Conservation (phyloP, 2,329 filamentous ascomycete genomes). For the Colletotrichum musicola region DNA sequence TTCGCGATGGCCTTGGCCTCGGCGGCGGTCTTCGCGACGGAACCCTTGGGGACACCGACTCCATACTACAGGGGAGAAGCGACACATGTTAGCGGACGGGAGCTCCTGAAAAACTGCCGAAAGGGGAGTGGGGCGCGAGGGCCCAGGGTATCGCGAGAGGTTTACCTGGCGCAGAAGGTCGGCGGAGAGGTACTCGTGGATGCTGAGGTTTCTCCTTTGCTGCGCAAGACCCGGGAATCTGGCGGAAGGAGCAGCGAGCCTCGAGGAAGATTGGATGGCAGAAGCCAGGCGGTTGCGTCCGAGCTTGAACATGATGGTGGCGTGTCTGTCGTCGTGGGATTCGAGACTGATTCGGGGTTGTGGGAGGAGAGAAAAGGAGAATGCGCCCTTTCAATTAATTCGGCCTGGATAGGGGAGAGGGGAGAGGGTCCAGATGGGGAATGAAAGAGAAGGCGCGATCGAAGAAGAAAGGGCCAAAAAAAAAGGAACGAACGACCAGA, state of each 20-base stretch:
- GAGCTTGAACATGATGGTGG: constrained; percentile 83
- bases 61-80: constrained; percentile 76
- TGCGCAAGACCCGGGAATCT: constrained; percentile 74
- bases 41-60: constrained; percentile 90
- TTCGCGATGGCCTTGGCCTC: constrained; percentile 95
- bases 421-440: constrained; percentile 21
- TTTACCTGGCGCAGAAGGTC: constrained; percentile 83
- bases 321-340: constrained; percentile 21
- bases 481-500: constrained; percentile 26
- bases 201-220: constrained; percentile 90
- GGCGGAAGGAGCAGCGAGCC: constrained; percentile 59
- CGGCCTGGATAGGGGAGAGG: constrained; percentile 3
- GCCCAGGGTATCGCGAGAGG: constrained; percentile 16
- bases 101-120: constrained; percentile 28
- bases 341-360: neutral
- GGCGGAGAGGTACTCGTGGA: constrained; percentile 98
- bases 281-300: constrained; percentile 84
- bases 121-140: constrained; percentile 33
- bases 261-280: constrained; percentile 77
- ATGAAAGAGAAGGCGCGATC: constrained; percentile 18
- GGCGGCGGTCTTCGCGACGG: constrained; percentile 83
- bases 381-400: constrained; percentile 26
- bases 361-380: neutral
- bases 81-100: constrained; percentile 40
- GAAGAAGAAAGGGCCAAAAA: constrained; percentile 33